phyloP scores from a whole-genome alignment of 768 basidiomycete species.

The Tulasnella sp. region DNA sequence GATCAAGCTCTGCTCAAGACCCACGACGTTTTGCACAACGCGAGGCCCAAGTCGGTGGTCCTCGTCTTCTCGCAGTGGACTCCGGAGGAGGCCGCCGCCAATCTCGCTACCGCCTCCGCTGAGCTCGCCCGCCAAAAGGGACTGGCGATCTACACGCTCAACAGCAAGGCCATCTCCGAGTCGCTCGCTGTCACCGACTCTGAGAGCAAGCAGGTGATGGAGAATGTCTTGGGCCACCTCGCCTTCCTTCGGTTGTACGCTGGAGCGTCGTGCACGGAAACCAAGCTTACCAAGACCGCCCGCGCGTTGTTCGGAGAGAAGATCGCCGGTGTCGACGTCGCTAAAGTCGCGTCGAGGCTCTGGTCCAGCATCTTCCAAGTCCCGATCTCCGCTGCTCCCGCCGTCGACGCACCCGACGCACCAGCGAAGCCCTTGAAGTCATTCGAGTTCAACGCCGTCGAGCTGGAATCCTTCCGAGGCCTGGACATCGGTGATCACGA shows the following conservation, averaged over 20 bases:
- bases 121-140: conserved; percentile 39
- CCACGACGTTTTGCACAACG: conserved; percentile 57
- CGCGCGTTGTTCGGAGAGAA: conserved; percentile 34
- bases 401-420: conserved; percentile 26
- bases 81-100: conserved; percentile 56
- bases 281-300: conserved; percentile 37
- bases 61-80: conserved; percentile 71
- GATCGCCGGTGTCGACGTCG: conserved; percentile 34
- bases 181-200: conserved; percentile 26
- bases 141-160: conserved; percentile 47
- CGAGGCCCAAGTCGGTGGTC: conserved; percentile 55
- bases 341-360: conserved; percentile 25
- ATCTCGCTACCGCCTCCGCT: conserved; percentile 43
- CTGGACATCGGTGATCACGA: conserved; percentile 46
- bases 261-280: conserved; percentile 39
- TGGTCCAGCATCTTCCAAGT: conserved; percentile 60
- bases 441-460: conserved; percentile 64
- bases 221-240: conserved; percentile 54
- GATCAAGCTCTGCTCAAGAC: conserved; percentile 70
- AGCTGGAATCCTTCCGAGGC: conserved; percentile 14
- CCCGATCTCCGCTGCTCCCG: conserved; percentile 28
- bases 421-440: conserved; percentile 31
- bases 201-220: conserved; percentile 21
- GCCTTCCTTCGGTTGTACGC: conserved; percentile 80
- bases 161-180: conserved; percentile 43